Percentiles rank a stretch among this genome's conserved stretches.
These are phyloP conservation scores for Zasmidium cellare DNA, from an alignment of 2,329 filamentous ascomycete genomes.

Conservation along the genomic window DNA sequence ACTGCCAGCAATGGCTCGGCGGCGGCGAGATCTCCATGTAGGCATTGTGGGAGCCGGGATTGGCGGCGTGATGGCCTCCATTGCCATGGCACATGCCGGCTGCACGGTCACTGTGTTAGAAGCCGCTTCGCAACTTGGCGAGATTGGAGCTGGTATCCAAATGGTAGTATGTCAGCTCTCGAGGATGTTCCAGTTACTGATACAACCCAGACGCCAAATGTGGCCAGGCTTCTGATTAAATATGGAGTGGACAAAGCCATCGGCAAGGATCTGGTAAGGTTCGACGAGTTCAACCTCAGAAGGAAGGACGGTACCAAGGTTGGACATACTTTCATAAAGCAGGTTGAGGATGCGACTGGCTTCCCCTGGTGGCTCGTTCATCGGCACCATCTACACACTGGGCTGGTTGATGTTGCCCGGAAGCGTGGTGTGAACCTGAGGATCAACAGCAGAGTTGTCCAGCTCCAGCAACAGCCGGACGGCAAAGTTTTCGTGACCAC, in stretches of 20 bases:
- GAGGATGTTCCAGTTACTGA: slow-evolving; percentile 23
- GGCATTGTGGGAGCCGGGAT: slow-evolving; percentile 39
- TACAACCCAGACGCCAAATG: slow-evolving; percentile 43
- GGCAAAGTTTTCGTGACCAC: slow-evolving; percentile 35
- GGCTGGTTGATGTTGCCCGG: slow-evolving; percentile 42
- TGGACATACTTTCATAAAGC: slow-evolving; percentile 39
- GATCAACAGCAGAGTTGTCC: slow-evolving; percentile 39
- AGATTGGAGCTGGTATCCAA: slow-evolving; percentile 31
- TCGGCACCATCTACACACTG: slow-evolving; percentile 48
- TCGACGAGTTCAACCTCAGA: slow-evolving; percentile 43
- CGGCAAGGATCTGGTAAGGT: slow-evolving; percentile 42
- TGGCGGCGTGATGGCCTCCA: slow-evolving; percentile 42
- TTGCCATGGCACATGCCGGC: slow-evolving; percentile 38
- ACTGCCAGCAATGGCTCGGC: slow-evolving; percentile 13
- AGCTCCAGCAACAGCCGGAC: slow-evolving; percentile 31
- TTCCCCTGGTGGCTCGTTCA: slow-evolving; percentile 51
- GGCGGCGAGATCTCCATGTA: slow-evolving; percentile 20
- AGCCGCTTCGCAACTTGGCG: slow-evolving; percentile 39
- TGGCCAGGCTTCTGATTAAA: slow-evolving; percentile 40
- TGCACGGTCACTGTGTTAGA: slow-evolving; percentile 42
- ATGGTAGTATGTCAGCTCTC: slow-evolving; percentile 22
- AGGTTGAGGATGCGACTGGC: slow-evolving; percentile 34
- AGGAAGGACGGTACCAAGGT: slow-evolving; percentile 41
- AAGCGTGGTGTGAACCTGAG: slow-evolving; percentile 41
- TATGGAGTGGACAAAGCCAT: slow-evolving; percentile 44